phyloP scores from a whole-genome alignment of 1,284 basidiomycete genomes.

The Takashimella koratensis region DNA sequence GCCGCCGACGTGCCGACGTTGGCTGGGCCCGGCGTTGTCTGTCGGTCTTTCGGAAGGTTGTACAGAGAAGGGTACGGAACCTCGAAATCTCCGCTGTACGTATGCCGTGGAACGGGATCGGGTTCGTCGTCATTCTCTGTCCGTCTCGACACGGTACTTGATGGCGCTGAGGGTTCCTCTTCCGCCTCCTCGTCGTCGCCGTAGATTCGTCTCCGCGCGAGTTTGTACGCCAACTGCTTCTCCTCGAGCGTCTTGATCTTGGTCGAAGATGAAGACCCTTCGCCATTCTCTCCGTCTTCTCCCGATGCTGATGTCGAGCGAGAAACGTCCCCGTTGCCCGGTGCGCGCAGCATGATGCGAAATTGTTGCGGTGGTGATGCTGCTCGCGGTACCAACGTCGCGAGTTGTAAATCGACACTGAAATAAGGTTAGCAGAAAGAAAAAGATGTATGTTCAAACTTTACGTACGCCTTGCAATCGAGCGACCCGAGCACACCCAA shows the following conservation, averaged over 20 bases:
- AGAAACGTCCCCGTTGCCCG: slow-evolving; percentile 11
- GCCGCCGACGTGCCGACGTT: background rate
- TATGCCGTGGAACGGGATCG: slow-evolving; percentile 32
- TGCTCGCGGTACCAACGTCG: slow-evolving; percentile 23
- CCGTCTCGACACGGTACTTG: slow-evolving; percentile 9
- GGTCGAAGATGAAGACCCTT: slow-evolving; percentile 4
- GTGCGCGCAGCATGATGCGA: slow-evolving; percentile 40
- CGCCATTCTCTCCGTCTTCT: slow-evolving; percentile 8
- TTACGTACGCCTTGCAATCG: slow-evolving; percentile 30
- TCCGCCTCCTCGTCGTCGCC: slow-evolving; percentile 19
- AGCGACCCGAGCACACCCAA: slow-evolving; percentile 32
- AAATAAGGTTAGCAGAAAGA: background rate
- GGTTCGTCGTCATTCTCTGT: slow-evolving; percentile 33
- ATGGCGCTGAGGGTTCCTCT: slow-evolving; percentile 8
- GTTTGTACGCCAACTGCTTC: slow-evolving; percentile 37
- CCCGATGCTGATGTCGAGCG: slow-evolving; percentile 15
- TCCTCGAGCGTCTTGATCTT: slow-evolving; percentile 40
- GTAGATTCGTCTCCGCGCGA: slow-evolving; percentile 38
- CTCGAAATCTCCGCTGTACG: slow-evolving; percentile 21
- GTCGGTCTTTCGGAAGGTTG: slow-evolving; percentile 16
- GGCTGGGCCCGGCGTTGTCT: background rate
- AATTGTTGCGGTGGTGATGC: slow-evolving; percentile 33
- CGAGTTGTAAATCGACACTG: slow-evolving; percentile 6
- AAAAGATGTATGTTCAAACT: background rate
- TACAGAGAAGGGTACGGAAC: slow-evolving; percentile 38